Base-by-base conservation (phyloP, 192 early-diverging fungal species). In the Chytriomyces sp. region DNA sequence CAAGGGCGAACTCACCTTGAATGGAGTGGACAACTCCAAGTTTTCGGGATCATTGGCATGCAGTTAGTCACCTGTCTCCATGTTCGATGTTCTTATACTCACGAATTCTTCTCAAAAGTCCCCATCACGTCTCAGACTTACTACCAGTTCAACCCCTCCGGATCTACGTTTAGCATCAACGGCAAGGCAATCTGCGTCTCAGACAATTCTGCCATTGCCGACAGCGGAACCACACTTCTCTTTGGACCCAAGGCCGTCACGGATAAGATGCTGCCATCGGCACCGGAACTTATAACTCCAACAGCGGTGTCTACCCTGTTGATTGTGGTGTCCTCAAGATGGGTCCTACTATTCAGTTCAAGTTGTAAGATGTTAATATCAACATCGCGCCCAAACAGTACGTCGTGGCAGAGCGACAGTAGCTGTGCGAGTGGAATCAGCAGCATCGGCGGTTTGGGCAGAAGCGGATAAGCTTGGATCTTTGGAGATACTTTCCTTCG, bases 1-100 rank as follows among this genome's bases (percentile, higher is more conserved):
- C 49, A 60, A 69, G 39, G 88, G 86, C 0, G 80, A 83, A 61
- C 74, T 89, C 22, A 81, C 78, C 32, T 74, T 89, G 68, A 83
- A 82, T 36, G 86, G 86, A 31, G 70, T 82, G 25, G 88, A 88
- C 59, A 5, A 31, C 1, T 40, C 65, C 34, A 89, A 88, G 64
- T 86, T 73, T 63, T 54, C 78, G n/a, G 88, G 88, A 19, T 25
- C 77, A 2, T 49, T 88, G 39, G 74, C 37, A n/a, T 88, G 85
- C 70, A 33, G 53, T 72, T 25, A 25, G 64, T 26, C n/a, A n/a
- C n/a, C 17, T n/a, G 25, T 52, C 22, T 30, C n/a, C n/a, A n/a
- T n/a, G n/a, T n/a, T n/a, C n/a, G n/a, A n/a, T n/a, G n/a, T n/a
- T n/a, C n/a, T n/a, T n/a, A n/a, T n/a, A n/a, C n/a, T n/a, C n/a